A percentile compares a stretch with the other conserved stretches of the same genome.
phyloP scores from a whole-genome alignment of 2,329 filamentous ascomycete genomes.

The Paracamarosporium sp. region DNA sequence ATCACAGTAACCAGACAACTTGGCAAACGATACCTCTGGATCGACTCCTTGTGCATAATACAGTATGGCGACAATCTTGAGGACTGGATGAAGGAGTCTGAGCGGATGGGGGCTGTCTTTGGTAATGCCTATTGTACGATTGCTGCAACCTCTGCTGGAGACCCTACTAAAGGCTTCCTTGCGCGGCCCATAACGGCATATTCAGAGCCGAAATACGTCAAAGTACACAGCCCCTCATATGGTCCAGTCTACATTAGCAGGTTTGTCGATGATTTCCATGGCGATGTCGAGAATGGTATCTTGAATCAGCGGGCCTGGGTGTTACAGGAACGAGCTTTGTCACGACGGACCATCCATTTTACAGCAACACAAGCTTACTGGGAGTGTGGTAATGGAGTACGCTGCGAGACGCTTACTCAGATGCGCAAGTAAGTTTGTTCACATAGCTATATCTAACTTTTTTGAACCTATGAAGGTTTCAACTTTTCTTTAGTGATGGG shows the following conservation, averaged over 20 bases:
- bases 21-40: constrained; percentile 19
- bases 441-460: background rate
- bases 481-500: too few species aligned
- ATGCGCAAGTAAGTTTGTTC: constrained; percentile 4
- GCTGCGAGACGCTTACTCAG: constrained; percentile 10
- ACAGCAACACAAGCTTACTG: constrained; percentile 9
- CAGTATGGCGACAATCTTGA: constrained; percentile 21
- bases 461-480: too few species aligned
- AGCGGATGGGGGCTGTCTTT: constrained; percentile 22
- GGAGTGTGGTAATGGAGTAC: constrained; percentile 12
- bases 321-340: constrained; percentile 1
- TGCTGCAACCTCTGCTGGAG: constrained; percentile 20
- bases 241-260: constrained; percentile 9
- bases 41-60: constrained; percentile 28
- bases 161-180: constrained; percentile 24
- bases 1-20: constrained; percentile 18
- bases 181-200: background rate
- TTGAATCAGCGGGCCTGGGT: constrained; percentile 14
- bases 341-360: constrained; percentile 14
- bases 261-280: constrained; percentile 4
- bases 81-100: constrained; percentile 24
- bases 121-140: constrained; percentile 19
- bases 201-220: constrained; percentile 7
- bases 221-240: constrained; percentile 8
- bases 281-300: background rate